phyloP scores from a whole-genome alignment of 1,284 basidiomycete species.

The Somion occarium region DNA sequence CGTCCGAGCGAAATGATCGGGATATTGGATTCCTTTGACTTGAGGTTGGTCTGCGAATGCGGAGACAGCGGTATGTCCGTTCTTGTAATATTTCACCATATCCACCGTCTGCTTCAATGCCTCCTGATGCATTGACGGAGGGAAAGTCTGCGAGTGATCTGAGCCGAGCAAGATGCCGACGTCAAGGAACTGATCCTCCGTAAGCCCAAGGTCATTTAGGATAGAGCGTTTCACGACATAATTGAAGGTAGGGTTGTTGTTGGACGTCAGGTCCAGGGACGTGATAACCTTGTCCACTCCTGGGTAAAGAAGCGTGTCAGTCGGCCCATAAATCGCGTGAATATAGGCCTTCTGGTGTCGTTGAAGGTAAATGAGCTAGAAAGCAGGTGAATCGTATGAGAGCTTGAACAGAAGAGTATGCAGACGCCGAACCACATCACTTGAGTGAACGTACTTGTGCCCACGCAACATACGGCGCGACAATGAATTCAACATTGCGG shows the following conservation, averaged over 20 bases:
- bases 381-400: constrained; percentile 7
- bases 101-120: constrained; percentile 82
- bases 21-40: constrained; percentile 74
- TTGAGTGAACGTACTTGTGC: constrained; percentile 67
- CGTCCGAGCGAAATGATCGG: constrained; percentile 87
- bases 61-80: constrained; percentile 77
- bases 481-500: constrained; percentile 92
- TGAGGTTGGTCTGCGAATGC: constrained; percentile 74
- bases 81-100: constrained; percentile 87
- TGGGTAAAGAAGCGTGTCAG: constrained; percentile 88
- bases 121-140: constrained; percentile 75
- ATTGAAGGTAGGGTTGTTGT: constrained; percentile 68
- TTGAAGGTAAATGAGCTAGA: constrained; percentile 88
- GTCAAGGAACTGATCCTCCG: constrained; percentile 93
- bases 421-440: background rate
- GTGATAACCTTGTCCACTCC: constrained; percentile 92
- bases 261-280: constrained; percentile 68
- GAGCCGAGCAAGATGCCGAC: constrained; percentile 90
- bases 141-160: constrained; percentile 85
- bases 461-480: constrained; percentile 93
- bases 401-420: background rate
- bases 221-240: constrained; percentile 82
- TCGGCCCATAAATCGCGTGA: constrained; percentile 90
- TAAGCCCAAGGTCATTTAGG: constrained; percentile 71
- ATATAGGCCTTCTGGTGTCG: constrained; percentile 93